Evolutionary conservation across 805 yeast genomes (phyloP), one percentile per base, ranked within the genome.

Genomic region (Wickerhamomyces canadensis): DNA sequence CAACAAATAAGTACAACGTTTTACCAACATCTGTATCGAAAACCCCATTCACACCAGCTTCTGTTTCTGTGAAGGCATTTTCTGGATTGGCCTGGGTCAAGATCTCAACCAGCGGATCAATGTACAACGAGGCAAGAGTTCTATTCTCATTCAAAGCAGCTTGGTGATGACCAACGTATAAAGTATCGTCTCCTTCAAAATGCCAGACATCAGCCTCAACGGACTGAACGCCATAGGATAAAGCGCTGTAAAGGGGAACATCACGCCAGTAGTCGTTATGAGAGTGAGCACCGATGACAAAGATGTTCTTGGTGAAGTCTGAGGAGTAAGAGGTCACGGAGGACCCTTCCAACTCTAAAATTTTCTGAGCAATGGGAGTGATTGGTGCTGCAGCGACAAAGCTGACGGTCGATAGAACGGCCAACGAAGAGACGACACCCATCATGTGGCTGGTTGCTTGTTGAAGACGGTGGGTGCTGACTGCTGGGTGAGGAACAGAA

Each of bases 221-320:
- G 35, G 83, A 74, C 34, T 68, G 67, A 19, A 72, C 71, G 6
- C 87, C 88, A 28, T 51, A 47, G 2, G 62, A 55, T 11, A 69
- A 53, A 0, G 85, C 87, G 38, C 78, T 79, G 37, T 68, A 65
- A 5, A 81, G 59, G 1, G 87, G 86, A 11, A 65, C 55, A 12
- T 58, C 54, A 48, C 87, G 61, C 84, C 86, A 80, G 57, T 80
- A 82, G 55, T 81, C 87, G 49, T 81, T 81, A 54, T 81, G 89
- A 1, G 85, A 77, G 52, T 81, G 88, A 27, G 80, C 64, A 27
- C 66, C 64, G 32, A 56, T 54, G 31, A 54, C 52, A 32, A 51
- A 51, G 33, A 52, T 42, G 37, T 51, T 29, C 19, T 49, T 41
- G 21, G 57, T 52, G 27, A 45, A 35, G 32, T 50, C 55, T 7